Conservation (phyloP, 371 early-diverging fungal species). For the Mucor ambiguus region DNA sequence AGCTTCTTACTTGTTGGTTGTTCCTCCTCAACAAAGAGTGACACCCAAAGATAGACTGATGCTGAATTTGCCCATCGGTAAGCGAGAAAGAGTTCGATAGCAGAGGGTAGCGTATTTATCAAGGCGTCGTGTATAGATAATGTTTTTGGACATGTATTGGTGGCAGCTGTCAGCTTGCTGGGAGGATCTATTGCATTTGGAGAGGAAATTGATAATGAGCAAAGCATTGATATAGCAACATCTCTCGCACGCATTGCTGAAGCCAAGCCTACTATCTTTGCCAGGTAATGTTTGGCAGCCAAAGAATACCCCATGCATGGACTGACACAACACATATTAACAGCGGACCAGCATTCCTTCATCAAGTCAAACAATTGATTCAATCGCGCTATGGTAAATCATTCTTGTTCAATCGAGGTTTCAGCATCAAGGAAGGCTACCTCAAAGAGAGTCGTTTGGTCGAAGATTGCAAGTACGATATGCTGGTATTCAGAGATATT, state of each 20-base stretch:
- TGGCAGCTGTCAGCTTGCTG: conserved; percentile 34
- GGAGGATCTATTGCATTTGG: conserved; percentile 82
- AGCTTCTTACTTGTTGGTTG: conserved; percentile 44
- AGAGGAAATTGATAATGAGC: conserved; percentile 56
- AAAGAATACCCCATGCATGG: not conserved
- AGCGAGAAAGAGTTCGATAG: not conserved
- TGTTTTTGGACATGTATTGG: conserved; percentile 38
- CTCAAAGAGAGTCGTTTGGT: conserved; percentile 47
- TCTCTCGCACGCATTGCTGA: conserved; percentile 33
- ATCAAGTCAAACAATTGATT: conserved; percentile 37
- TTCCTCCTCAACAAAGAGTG: conserved; percentile 49
- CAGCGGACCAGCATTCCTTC: conserved; percentile 27
- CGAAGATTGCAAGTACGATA: conserved; percentile 50
- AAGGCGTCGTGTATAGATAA: conserved; percentile 26
- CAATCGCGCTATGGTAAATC: conserved; percentile 46
- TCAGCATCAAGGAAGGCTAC: conserved; percentile 33
- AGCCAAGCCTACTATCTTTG: conserved; percentile 83
- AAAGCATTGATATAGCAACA: conserved; percentile 31
- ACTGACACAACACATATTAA: not conserved
- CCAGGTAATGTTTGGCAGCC: conserved; percentile 30
- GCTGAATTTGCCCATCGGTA: conserved; percentile 48
- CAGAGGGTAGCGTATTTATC: not conserved
- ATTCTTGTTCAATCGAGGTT: conserved; percentile 50
- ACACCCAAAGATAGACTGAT: conserved; percentile 43
- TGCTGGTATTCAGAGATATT: conserved; percentile 52